Conservation (phyloP, 2,329 filamentous ascomycete species). For the Fusarium sp. region DNA sequence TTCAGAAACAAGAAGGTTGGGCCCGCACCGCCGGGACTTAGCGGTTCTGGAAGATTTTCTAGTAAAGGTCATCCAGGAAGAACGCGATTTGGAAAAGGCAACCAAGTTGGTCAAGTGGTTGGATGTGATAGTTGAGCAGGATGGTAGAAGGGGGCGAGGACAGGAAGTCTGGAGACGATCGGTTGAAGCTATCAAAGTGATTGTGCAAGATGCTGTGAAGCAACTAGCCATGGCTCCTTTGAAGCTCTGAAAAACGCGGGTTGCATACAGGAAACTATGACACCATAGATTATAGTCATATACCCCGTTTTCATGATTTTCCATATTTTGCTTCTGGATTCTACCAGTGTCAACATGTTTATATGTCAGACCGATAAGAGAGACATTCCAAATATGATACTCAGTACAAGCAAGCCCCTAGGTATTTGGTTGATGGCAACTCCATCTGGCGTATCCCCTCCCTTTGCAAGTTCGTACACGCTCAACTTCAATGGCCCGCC, state of each 20-base stretch:
- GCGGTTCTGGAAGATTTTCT: slow-evolving; percentile 79
- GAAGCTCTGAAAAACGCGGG: slow-evolving; percentile 51
- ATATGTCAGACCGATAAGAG: not conserved
- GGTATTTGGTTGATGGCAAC: not conserved
- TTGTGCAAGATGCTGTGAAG: slow-evolving; percentile 64
- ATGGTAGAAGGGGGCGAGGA: slow-evolving; percentile 49
- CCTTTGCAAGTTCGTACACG: slow-evolving; percentile 50
- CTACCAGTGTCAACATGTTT: not conserved
- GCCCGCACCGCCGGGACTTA: slow-evolving; percentile 83
- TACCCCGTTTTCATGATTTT: slow-evolving; percentile 4
- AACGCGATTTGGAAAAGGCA: slow-evolving; percentile 81
- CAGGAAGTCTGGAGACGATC: slow-evolving; percentile 58
- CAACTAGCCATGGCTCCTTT: slow-evolving; percentile 66
- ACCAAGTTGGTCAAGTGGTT: slow-evolving; percentile 76
- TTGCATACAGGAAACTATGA: not conserved
- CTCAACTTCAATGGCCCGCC: slow-evolving; percentile 62
- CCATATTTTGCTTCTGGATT: no score
- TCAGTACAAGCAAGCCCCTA: not conserved
- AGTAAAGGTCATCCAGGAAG: slow-evolving; percentile 74
- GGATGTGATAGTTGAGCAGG: slow-evolving; percentile 63
- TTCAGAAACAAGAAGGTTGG: slow-evolving; percentile 73
- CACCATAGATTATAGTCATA: slow-evolving; percentile 17
- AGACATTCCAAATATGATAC: not conserved
- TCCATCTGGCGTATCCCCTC: slow-evolving; percentile 6
- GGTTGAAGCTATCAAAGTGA: slow-evolving; percentile 55